Evolutionary conservation across 805 yeast species (phyloP).

Genomic region (Ogataea nakhonphanomensis): DNA sequence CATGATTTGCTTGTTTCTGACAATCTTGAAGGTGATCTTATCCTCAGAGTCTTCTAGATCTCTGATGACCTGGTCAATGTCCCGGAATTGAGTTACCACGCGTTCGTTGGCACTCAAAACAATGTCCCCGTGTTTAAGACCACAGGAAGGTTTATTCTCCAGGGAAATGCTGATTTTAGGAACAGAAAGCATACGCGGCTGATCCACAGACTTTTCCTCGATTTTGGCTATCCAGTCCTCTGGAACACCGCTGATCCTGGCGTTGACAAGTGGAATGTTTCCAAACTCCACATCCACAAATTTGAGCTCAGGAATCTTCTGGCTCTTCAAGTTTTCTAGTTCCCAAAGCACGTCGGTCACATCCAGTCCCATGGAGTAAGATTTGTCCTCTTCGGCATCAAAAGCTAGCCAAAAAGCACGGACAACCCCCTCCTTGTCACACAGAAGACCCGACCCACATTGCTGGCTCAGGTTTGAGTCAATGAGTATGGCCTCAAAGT

Average conservation of each 20-base stretch:
- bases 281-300: slow-evolving; percentile 79
- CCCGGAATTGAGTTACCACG: slow-evolving; percentile 63
- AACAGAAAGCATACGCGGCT: slow-evolving; percentile 70
- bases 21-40: slow-evolving; percentile 54
- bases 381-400: slow-evolving; percentile 67
- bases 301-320: slow-evolving; percentile 51
- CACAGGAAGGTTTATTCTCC: slow-evolving; percentile 27
- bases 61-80: slow-evolving; percentile 49
- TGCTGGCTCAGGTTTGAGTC: slow-evolving; percentile 71
- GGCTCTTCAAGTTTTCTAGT: slow-evolving; percentile 50
- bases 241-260: slow-evolving; percentile 83
- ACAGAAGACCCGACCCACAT: slow-evolving; percentile 72
- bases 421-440: slow-evolving; percentile 72
- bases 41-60: slow-evolving; percentile 31
- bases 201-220: slow-evolving; percentile 55
- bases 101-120: slow-evolving; percentile 65
- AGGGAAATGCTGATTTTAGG: slow-evolving; percentile 48
- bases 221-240: slow-evolving; percentile 74
- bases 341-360: slow-evolving; percentile 61
- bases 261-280: slow-evolving; percentile 64
- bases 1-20: slow-evolving; percentile 65
- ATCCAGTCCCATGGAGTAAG: slow-evolving; percentile 76
- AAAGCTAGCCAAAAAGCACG: slow-evolving; percentile 84
- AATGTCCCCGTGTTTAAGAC: slow-evolving; percentile 67
- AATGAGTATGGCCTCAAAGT: slow-evolving; percentile 70